Conservation (phyloP, 1,284 basidiomycete genomes). For the Xerocomus amazonicus region DNA sequence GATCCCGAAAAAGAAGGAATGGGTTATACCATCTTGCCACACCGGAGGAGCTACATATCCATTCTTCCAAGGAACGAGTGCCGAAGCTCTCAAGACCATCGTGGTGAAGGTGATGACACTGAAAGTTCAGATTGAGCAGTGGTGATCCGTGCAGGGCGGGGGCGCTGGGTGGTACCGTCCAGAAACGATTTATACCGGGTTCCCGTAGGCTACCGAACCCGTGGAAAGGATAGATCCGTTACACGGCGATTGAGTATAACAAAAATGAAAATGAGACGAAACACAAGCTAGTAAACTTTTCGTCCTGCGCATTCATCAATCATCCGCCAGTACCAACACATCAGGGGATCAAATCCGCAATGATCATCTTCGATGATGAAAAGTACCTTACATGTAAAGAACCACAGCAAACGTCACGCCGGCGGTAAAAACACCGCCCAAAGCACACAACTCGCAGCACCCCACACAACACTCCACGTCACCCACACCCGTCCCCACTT, state of each 20-base stretch:
- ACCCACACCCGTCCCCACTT: conserved; percentile 56
- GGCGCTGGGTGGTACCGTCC: conserved; percentile 35
- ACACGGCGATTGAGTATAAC: no score
- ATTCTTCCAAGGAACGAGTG: conserved; percentile 53
- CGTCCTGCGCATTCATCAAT: no score
- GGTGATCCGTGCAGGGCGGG: conserved; percentile 51
- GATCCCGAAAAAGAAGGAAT: conserved; percentile 52
- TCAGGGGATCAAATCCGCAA: no score
- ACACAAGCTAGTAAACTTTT: no score
- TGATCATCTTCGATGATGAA: no score
- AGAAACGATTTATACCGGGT: conserved; percentile 23
- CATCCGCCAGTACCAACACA: no score
- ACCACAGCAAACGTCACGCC: conserved; percentile 46
- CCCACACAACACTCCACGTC: conserved; percentile 77
- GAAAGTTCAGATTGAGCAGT: conserved; percentile 44
- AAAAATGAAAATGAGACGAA: no score
- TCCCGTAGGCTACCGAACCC: no score
- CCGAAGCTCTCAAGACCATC: conserved; percentile 46
- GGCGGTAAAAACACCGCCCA: conserved; percentile 91
- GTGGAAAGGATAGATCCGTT: no score
- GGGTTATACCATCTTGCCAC: conserved; percentile 46
- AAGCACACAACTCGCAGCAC: conserved; percentile 64
- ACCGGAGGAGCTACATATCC: conserved; percentile 62
- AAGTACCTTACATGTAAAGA: no score
- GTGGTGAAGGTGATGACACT: conserved; percentile 42